Conservation (phyloP, 2,329 filamentous ascomycete species). For the Metarhizium rileyi region DNA sequence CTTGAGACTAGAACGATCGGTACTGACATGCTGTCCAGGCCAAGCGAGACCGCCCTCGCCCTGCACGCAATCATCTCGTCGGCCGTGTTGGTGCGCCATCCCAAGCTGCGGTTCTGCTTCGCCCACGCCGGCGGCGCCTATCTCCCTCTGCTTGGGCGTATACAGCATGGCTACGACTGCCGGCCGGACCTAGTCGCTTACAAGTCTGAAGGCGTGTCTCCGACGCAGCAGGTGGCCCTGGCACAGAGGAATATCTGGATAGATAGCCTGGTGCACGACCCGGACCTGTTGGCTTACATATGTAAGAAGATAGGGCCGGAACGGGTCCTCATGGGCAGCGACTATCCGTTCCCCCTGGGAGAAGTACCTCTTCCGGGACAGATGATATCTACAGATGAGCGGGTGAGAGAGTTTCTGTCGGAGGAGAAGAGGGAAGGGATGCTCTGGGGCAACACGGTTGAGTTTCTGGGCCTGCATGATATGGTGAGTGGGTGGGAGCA, state of each 20-base stretch:
- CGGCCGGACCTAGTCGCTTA: neutral
- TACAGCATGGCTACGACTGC: neutral
- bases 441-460: neutral
- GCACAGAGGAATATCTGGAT: neutral
- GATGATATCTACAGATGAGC: neutral
- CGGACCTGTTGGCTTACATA: neutral
- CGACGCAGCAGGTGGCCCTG: neutral
- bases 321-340: neutral
- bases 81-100: neutral
- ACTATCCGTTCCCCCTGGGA: neutral
- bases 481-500: neutral
- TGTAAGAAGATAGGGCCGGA: neutral
- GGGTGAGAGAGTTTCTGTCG: neutral
- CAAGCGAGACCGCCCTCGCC: neutral
- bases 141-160: neutral
- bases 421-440: neutral
- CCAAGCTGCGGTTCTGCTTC: neutral
- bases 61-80: neutral
- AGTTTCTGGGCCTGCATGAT: neutral
- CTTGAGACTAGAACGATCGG: too few species aligned
- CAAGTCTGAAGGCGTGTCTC: neutral
- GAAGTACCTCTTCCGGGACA: neutral
- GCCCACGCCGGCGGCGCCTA: neutral
- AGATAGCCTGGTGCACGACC: conserved; percentile 1
- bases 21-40: neutral